A percentile compares a stretch with the other conserved stretches of the same genome.
Conservation (phyloP, 768 basidiomycete genomes). For the Mycena rebaudengoi region DNA sequence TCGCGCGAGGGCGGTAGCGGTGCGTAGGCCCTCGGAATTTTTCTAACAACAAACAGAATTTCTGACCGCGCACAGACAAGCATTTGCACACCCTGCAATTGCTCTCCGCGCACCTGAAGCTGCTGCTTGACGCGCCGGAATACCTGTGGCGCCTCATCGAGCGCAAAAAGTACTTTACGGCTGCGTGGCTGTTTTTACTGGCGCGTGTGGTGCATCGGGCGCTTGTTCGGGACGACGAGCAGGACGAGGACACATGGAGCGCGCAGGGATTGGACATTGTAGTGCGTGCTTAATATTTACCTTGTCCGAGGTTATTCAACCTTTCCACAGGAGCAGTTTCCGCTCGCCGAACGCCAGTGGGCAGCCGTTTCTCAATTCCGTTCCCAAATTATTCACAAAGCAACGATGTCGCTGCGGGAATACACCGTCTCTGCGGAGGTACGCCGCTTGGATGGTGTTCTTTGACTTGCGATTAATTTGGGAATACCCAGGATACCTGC, state of each 20-base stretch:
- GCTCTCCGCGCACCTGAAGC: constrained; percentile 88
- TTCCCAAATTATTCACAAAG: constrained; percentile 86
- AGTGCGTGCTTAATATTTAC: constrained; percentile 47
- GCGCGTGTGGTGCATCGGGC: constrained; percentile 86
- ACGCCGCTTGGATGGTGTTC: constrained; percentile 26
- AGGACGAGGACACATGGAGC: constrained; percentile 69
- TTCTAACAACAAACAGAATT: background rate
- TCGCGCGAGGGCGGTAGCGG: constrained; percentile 52
- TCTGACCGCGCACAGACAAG: constrained; percentile 53
- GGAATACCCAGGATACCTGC: constrained; percentile 65
- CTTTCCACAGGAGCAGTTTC: constrained; percentile 76
- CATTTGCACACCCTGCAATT: constrained; percentile 75
- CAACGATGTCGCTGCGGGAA: constrained; percentile 83
- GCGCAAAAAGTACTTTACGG: constrained; percentile 78
- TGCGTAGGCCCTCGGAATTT: constrained; percentile 33
- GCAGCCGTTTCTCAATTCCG: constrained; percentile 88
- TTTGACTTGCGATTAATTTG: constrained; percentile 2
- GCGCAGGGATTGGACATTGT: constrained; percentile 68
- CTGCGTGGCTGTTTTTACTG: constrained; percentile 88
- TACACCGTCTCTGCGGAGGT: constrained; percentile 61
- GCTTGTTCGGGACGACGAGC: constrained; percentile 68
- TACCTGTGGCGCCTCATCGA: constrained; percentile 91
- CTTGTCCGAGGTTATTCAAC: constrained; percentile 2
- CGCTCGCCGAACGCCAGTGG: constrained; percentile 93
- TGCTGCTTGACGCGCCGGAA: constrained; percentile 93